Evolutionary conservation across 257 asterid species (phyloP), one percentile per base, ranked within the genome.

Genomic region (Plantago major): DNA sequence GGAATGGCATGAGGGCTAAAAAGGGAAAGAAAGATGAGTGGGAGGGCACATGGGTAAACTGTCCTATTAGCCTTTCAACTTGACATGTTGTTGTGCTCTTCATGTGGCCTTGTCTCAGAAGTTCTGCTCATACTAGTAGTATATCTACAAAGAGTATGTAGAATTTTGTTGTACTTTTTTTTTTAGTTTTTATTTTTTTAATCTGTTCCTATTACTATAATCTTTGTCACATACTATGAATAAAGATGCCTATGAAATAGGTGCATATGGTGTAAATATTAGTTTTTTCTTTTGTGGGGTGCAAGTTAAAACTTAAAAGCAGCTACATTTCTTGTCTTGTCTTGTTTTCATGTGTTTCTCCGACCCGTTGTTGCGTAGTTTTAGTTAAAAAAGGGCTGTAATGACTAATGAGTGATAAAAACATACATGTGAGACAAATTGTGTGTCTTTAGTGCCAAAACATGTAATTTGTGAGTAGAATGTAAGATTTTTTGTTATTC

Each of bases 81-180:
- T 46, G 50, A 65, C 71, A 52, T 61, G 42, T 66, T 60, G 67
- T 55, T 64, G 73, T 80, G 76, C 67, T 63, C 69, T 61, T 63
- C 86, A 74, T 74, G 81, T 80, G 82, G 71, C 66, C 70, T 53
- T 76, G 82, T 79, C 78, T 70, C 44, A 50, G 64, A 13, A 33
- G 40, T 4, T 7, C 40, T 33, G 40, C 40, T 33, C 40, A 33
- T 33, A 22, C 44, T 67, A 33, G 40, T 55, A 42, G 72, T 69
- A 62, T 56, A 67, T 70, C 78, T 70, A 76, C 69, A 58, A 51
- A 10, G 49, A 38, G 51, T 43, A 52, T 68, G 73, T 76, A 58
- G 81, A 76, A 55, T 70, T 75, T 75, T 66, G 71, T 70, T 33
- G 40, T 33, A 5, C 40, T 33, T 33, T 33, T 62, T 67, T 4